These are phyloP conservation scores for Mucor indicus DNA, from an alignment of 371 early-diverging fungal genomes.

Conservation along the genomic window DNA sequence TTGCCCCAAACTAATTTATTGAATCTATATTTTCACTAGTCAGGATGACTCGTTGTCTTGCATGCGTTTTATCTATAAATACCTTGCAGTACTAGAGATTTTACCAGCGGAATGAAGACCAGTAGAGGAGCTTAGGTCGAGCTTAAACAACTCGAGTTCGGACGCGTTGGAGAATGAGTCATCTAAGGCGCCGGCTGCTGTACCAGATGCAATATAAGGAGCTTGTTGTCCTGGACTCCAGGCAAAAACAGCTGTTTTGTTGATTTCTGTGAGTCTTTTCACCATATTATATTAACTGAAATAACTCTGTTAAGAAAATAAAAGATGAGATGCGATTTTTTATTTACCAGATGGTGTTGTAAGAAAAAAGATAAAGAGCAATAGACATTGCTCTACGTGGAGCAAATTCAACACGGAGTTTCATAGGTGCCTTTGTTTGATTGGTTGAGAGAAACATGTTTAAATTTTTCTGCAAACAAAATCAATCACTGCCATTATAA, in stretches of 20 bases:
- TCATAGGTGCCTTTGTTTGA: too few relatives aligned
- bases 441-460: too few relatives aligned
- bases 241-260: constrained; percentile 79
- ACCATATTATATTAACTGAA: constrained; percentile 25
- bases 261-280: constrained; percentile 66
- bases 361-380: constrained; percentile 2
- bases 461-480: too few relatives aligned
- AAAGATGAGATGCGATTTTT: not conserved
- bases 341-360: constrained; percentile 13
- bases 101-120: constrained; percentile 54
- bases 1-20: constrained; percentile 88
- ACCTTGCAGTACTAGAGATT: constrained; percentile 68
- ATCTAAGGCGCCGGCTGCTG: constrained; percentile 95
- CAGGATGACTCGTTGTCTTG: too few relatives aligned
- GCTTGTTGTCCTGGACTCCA: constrained; percentile 79
- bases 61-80: constrained; percentile 17
- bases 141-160: constrained; percentile 86
- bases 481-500: too few relatives aligned
- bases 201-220: constrained; percentile 86
- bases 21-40: constrained; percentile 41
- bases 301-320: too few relatives aligned
- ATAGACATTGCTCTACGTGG: not conserved
- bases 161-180: constrained; percentile 91
- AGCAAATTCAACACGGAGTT: too few relatives aligned
- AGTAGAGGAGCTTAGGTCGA: constrained; percentile 55